Evolutionary conservation across 1,139 yeast genomes (phyloP).

Genomic region (Candida sanyaensis): DNA sequence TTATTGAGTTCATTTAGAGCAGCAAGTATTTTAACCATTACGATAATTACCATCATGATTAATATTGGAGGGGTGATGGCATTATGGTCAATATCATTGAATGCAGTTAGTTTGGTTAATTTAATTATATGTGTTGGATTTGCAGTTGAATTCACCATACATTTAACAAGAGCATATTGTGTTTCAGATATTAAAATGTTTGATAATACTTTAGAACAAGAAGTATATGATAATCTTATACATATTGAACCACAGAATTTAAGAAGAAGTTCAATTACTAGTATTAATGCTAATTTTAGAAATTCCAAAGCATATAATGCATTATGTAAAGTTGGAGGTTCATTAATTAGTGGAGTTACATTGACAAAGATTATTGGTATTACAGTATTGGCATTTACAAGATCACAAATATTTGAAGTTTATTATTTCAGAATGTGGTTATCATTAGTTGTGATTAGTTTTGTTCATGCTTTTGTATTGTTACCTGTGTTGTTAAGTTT

Average conservation of each 20-base stretch:
- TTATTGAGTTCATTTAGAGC: slow-evolving; percentile 69
- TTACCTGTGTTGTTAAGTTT: slow-evolving; percentile 71
- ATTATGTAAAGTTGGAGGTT: slow-evolving; percentile 75
- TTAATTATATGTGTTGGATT: slow-evolving; percentile 87
- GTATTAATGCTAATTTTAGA: slow-evolving; percentile 11
- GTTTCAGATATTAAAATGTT: slow-evolving; percentile 16
- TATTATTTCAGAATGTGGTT: slow-evolving; percentile 97
- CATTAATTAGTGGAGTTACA: slow-evolving; percentile 88
- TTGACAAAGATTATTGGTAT: slow-evolving; percentile 89
- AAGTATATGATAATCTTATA: slow-evolving; percentile 18
- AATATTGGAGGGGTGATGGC: slow-evolving; percentile 84
- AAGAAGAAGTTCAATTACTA: slow-evolving; percentile 4
- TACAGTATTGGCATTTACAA: slow-evolving; percentile 79
- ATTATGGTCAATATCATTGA: slow-evolving; percentile 71
- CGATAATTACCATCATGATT: slow-evolving; percentile 65
- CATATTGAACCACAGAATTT: slow-evolving; percentile 7
- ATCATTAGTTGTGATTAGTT: slow-evolving; percentile 73
- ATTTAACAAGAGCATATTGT: slow-evolving; percentile 78
- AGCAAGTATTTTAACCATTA: slow-evolving; percentile 55
- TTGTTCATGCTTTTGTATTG: slow-evolving; percentile 74
- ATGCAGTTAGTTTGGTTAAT: slow-evolving; percentile 89
- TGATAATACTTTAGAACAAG: slow-evolving; percentile 17
- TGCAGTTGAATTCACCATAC: slow-evolving; percentile 91
- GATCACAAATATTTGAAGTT: slow-evolving; percentile 83
- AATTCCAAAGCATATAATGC: slow-evolving; percentile 51